phyloP scores from a whole-genome alignment of 352 stramenopile species.

The Phytophthora cryptogea region DNA sequence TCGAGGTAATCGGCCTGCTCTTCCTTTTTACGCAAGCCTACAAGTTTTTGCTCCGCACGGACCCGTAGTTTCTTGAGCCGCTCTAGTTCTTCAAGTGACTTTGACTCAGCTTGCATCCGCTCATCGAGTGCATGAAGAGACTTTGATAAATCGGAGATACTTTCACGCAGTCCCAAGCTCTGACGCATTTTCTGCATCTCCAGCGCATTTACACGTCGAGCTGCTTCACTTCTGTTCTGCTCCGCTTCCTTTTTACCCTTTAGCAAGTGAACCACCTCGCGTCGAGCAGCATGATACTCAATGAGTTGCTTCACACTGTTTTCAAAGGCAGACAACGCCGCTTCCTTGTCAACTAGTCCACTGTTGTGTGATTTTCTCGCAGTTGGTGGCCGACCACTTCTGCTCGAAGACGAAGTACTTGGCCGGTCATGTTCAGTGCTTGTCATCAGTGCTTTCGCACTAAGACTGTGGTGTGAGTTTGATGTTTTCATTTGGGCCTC shows the following conservation, averaged over 20 bases:
- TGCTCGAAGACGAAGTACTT: constrained; percentile 14
- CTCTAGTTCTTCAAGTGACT: constrained; percentile 66
- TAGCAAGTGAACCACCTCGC: constrained; percentile 64
- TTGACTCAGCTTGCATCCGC: constrained; percentile 63
- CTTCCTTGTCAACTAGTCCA: constrained; percentile 17
- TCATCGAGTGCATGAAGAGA: constrained; percentile 65
- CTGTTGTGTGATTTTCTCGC: constrained; percentile 6
- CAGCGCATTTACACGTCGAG: constrained; percentile 61
- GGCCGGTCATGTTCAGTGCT: constrained; percentile 10
- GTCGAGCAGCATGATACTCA: constrained; percentile 57
- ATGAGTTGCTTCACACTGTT: constrained; percentile 55
- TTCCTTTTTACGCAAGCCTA: constrained; percentile 45
- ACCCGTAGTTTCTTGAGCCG: constrained; percentile 70
- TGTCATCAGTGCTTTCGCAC: constrained; percentile 10
- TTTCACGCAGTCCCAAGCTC: constrained; percentile 70
- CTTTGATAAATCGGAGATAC: constrained; percentile 73
- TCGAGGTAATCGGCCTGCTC: constrained; percentile 63
- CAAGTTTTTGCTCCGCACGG: constrained; percentile 72
- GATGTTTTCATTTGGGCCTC: not conserved
- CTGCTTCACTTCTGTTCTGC: constrained; percentile 58
- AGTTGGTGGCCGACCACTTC: constrained; percentile 12
- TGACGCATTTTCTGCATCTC: constrained; percentile 86
- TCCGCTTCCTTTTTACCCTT: constrained; percentile 71
- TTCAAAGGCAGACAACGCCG: constrained; percentile 46
- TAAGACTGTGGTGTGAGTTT: constrained; percentile 4